phyloP scores from a whole-genome alignment of 192 early-diverging fungal genomes.

The Backusella tuberculispora region DNA sequence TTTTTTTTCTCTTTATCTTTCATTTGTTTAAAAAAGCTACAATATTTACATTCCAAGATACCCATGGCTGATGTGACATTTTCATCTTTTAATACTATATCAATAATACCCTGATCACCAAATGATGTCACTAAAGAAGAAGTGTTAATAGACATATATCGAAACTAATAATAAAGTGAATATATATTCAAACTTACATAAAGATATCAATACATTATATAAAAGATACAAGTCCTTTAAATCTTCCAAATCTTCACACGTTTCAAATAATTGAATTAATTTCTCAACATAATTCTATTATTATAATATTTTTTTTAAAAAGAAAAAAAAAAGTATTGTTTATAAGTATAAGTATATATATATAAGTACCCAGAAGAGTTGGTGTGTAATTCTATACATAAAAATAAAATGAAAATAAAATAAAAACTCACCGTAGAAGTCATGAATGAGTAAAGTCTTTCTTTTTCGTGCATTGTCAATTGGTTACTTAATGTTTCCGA shows the following conservation, averaged over 20 bases:
- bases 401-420: no score
- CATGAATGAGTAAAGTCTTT: slow-evolving; percentile 49
- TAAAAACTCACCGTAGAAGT: background rate
- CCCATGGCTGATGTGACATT: slow-evolving; percentile 72
- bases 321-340: no score
- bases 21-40: background rate
- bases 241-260: slow-evolving; percentile 84
- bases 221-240: slow-evolving; percentile 72
- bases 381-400: no score
- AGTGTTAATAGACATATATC: background rate
- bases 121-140: slow-evolving; percentile 61
- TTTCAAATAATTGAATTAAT: slow-evolving; percentile 69
- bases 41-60: slow-evolving; percentile 81
- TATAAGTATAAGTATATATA: no score
- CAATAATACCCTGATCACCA: slow-evolving; percentile 78
- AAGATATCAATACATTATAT: slow-evolving; percentile 72
- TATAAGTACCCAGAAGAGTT: no score
- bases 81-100: slow-evolving; percentile 77
- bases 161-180: background rate
- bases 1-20: background rate
- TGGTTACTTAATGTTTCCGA: slow-evolving; percentile 65
- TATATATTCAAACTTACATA: slow-evolving; percentile 58
- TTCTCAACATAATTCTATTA: slow-evolving; percentile 72
- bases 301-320: no score
- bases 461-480: slow-evolving; percentile 60